Base-by-base conservation (phyloP, 371 early-diverging fungal species). In the Phascolomyces articulosus region DNA sequence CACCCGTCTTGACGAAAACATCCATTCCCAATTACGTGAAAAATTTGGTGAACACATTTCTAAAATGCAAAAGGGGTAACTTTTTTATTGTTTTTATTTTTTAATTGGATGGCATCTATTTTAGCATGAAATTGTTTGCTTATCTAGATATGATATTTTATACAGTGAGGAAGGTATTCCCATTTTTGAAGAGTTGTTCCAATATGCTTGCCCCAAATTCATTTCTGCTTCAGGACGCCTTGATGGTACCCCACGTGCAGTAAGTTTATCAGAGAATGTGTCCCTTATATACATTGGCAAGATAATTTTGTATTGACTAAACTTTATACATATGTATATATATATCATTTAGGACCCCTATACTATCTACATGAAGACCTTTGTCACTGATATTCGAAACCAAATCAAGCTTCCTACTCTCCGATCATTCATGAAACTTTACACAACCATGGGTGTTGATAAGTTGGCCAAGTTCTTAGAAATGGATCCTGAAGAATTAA, bases 121-220 rank as follows among this genome's bases (percentile, higher is more conserved):
- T n/a, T n/a, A n/a, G n/a, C n/a, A n/a, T n/a, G n/a, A n/a, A n/a
- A n/a, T n/a, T n/a, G n/a, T n/a, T n/a, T n/a, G n/a, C n/a, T n/a
- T 44, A n/a, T 18, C n/a, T n/a, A 44, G 8, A 16, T 27, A 21
- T 21, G 8, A 16, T 27, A 21, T 21, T 41, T 26, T 61, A 21
- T 71, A 71, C 68, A 89, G 92, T 31, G 95, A 93, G 61, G 96
- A 94, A 62, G 91, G 89, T 47, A 63, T 95, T 41, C 69, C 80
- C 24, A 85, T 89, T 55, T 92, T 93, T 69, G 92, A 95, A 68
- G 97, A 96, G 68, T 85, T 97, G 54, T 97, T 91, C 86, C 82
- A 86, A 65, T 94, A 90, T 67, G 92, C 98, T 18, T 94, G 95
- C 79, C 98, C 98, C 67, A 95, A 95, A 78, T 97, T 96, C 77